Evolutionary conservation across 495 filamentous ascomycete genomes (phyloP).

Genomic region (Trichocladium antarcticum): DNA sequence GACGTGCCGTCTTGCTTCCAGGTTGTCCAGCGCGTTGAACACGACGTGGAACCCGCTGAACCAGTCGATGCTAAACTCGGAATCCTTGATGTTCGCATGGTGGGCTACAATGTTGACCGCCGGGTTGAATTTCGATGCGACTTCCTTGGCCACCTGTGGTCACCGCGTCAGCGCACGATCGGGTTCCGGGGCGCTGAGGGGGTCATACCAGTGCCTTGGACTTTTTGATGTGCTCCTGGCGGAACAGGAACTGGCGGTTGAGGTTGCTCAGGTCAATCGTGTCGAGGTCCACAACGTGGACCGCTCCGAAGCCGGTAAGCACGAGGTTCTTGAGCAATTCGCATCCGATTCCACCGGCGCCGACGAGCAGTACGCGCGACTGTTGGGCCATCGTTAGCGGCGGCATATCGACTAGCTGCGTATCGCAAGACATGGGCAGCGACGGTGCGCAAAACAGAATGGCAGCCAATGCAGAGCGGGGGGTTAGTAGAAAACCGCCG

Average conservation of each 20-base stretch:
- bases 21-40: constrained; percentile 95
- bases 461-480: too few relatives aligned
- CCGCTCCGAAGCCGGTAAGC: constrained; percentile 83
- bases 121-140: constrained; percentile 82
- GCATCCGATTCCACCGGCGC: constrained; percentile 94
- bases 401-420: background rate
- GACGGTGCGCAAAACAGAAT: background rate
- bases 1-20: constrained; percentile 88
- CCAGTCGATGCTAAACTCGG: constrained; percentile 83
- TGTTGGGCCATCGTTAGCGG: constrained; percentile 35
- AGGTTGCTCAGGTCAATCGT: constrained; percentile 97
- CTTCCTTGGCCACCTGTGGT: constrained; percentile 83
- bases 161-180: constrained; percentile 2
- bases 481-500: too few relatives aligned
- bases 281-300: constrained; percentile 94
- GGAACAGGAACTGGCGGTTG: constrained; percentile 96
- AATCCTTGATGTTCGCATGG: constrained; percentile 92
- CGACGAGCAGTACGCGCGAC: constrained; percentile 87
- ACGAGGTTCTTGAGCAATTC: constrained; percentile 96
- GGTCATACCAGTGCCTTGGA: constrained; percentile 77
- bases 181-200: background rate
- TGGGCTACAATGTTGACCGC: constrained; percentile 78
- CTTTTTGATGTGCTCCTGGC: constrained; percentile 95
- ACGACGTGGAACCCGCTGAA: constrained; percentile 74
- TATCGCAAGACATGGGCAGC: constrained; percentile 8